These are phyloP conservation scores for Eudorina sp. DNA, from an alignment of 139 green algal species.

Conservation along the genomic window DNA sequence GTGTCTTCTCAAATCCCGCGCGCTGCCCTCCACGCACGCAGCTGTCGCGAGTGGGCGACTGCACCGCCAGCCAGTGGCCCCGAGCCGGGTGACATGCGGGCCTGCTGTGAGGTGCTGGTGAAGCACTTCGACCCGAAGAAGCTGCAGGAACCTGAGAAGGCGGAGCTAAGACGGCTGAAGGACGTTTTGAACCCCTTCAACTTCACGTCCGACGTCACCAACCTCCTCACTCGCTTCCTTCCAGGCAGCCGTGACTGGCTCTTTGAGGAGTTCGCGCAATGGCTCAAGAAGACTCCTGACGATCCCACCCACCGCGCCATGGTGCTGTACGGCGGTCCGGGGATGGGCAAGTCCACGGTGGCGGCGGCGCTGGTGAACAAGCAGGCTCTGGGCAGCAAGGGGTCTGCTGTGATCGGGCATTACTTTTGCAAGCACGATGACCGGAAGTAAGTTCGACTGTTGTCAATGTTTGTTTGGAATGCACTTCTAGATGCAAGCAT, in stretches of 20 bases:
- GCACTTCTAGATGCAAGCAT: no score
- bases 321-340: constrained; percentile 11
- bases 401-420: neutral
- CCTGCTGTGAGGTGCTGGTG: neutral
- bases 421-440: constrained; percentile 4
- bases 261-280: neutral
- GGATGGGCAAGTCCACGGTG: constrained; percentile 16
- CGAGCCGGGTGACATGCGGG: neutral
- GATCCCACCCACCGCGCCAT: neutral
- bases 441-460: neutral
- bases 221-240: neutral
- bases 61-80: no score
- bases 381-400: neutral
- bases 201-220: neutral
- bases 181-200: neutral
- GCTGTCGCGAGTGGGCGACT: constrained; percentile 5
- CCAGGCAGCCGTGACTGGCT: neutral
- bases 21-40: no score
- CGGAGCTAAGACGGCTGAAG: neutral
- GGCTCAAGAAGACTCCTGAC: neutral
- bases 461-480: no score
- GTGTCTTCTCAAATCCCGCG: no score
- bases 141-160: neutral
- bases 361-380: neutral
- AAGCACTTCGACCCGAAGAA: neutral